These are phyloP conservation scores for Kokia cookei DNA, from an alignment of 441 rosid species.

Conservation along the genomic window DNA sequence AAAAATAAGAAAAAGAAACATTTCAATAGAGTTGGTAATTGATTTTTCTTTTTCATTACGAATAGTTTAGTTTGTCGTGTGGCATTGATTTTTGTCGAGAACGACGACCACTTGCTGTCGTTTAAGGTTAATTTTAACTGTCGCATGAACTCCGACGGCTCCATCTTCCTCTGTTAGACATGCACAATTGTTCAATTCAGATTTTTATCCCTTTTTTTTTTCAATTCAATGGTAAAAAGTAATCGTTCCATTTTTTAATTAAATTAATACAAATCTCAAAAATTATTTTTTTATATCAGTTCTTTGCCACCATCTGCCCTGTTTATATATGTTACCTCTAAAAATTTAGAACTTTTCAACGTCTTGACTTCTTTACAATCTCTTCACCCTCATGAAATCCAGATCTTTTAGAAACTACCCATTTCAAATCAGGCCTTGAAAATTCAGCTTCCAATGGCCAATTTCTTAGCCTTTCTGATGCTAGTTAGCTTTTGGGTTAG, in stretches of 20 bases:
- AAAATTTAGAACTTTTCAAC: neutral
- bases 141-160: neutral
- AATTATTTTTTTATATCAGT: conserved; percentile 9
- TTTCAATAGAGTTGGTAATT: too few relatives aligned
- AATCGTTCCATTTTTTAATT: neutral
- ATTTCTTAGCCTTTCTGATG: conserved; percentile 23
- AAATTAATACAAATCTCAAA: neutral
- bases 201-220: neutral
- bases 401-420: conserved; percentile 38
- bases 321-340: neutral
- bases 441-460: conserved; percentile 31
- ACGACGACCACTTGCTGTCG: neutral
- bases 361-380: conserved; percentile 33
- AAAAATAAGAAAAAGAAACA: too few relatives aligned
- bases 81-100: neutral
- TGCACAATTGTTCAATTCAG: neutral
- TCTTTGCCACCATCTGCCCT: conserved; percentile 15
- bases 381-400: conserved; percentile 19
- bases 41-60: too few relatives aligned
- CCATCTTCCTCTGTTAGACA: neutral
- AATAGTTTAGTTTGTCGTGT: neutral
- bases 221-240: neutral
- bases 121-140: neutral
- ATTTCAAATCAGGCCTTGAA: conserved; percentile 23
- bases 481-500: conserved; percentile 20